Evolutionary conservation across 768 basidiomycete genomes (phyloP).

Genomic region (Pleurotus djamor): DNA sequence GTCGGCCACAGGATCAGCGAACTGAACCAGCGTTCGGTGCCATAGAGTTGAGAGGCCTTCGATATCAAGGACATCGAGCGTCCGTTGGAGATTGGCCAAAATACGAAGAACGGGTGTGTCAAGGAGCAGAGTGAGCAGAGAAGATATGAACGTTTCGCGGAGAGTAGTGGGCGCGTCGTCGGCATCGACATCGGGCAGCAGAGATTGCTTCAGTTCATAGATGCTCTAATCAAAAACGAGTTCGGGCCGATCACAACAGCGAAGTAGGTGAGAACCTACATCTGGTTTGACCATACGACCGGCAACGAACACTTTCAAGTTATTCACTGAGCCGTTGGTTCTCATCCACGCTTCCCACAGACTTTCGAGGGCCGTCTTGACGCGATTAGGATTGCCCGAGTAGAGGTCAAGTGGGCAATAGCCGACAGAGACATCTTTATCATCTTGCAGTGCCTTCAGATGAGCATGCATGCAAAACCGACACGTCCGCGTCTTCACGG

Average conservation of each 20-base stretch:
- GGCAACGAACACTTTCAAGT: constrained; percentile 74
- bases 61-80: constrained; percentile 81
- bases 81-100: constrained; percentile 64
- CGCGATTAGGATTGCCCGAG: constrained; percentile 62
- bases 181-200: constrained; percentile 16
- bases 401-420: constrained; percentile 95
- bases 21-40: constrained; percentile 21
- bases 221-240: not conserved
- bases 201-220: constrained; percentile 20
- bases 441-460: constrained; percentile 39
- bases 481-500: constrained; percentile 71
- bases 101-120: constrained; percentile 49
- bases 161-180: constrained; percentile 22
- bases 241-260: not conserved
- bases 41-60: constrained; percentile 67
- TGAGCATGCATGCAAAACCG: constrained; percentile 90
- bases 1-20: constrained; percentile 2
- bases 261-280: constrained; percentile 33
- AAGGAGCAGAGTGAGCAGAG: constrained; percentile 47
- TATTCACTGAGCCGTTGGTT: constrained; percentile 71
- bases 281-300: constrained; percentile 62
- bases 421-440: constrained; percentile 28
- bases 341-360: constrained; percentile 75
- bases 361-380: constrained; percentile 58
- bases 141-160: constrained; percentile 48